phyloP scores from a whole-genome alignment of 2,329 filamentous ascomycete genomes.

The Golovinomyces cichoracearum region DNA sequence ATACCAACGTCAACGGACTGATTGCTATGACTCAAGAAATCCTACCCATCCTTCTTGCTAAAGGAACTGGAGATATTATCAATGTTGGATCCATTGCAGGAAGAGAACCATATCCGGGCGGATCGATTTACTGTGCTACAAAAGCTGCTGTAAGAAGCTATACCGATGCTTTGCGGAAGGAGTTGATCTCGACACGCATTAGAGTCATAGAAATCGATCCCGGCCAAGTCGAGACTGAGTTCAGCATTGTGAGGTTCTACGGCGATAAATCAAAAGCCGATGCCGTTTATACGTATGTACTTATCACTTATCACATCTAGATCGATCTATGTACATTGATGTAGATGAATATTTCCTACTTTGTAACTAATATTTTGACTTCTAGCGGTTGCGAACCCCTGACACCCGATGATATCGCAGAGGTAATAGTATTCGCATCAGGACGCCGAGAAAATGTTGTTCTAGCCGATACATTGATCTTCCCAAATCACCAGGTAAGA shows the following conservation, averaged over 20 bases:
- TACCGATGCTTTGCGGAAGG: slow-evolving; percentile 56
- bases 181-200: slow-evolving; percentile 56
- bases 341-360: no score
- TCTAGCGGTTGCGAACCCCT: slow-evolving; percentile 49
- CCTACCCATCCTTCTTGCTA: slow-evolving; percentile 50
- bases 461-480: slow-evolving; percentile 64
- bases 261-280: slow-evolving; percentile 76
- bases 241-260: slow-evolving; percentile 66
- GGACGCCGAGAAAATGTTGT: slow-evolving; percentile 74
- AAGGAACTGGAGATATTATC: slow-evolving; percentile 71
- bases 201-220: slow-evolving; percentile 73
- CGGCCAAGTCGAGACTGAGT: slow-evolving; percentile 86
- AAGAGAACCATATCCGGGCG: slow-evolving; percentile 58
- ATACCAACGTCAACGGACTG: slow-evolving; percentile 78
- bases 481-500: slow-evolving; percentile 66
- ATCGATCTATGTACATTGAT: no score
- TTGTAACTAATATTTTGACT: no score
- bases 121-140: slow-evolving; percentile 75
- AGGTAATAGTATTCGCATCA: slow-evolving; percentile 66
- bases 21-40: slow-evolving; percentile 93
- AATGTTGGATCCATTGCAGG: slow-evolving; percentile 88
- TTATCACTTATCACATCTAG: no score
- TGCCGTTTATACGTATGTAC: slow-evolving; percentile 57
- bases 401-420: slow-evolving; percentile 73
- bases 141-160: slow-evolving; percentile 74